Base-by-base conservation (phyloP, 495 filamentous ascomycete species). In the Penicillium longicatenatum region DNA sequence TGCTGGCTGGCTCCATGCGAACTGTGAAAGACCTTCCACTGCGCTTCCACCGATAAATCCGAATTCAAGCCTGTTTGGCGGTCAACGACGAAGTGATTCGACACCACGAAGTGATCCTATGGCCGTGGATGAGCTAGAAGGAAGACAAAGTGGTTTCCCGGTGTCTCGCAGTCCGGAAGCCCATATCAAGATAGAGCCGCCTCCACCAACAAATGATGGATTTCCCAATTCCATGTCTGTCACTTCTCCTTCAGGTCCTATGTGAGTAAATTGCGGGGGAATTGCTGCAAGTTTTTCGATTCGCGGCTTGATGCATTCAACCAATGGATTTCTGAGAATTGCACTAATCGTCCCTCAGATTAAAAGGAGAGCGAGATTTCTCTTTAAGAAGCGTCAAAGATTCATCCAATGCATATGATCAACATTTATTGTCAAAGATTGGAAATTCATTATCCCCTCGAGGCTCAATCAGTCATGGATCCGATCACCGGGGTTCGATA, bases 401-500 rank as follows among this genome's bases (percentile, higher is more conserved):
- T 55, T 84, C 82, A 8, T 87, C 83, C 16, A 84, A 89, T 62
- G 84, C 84, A 26, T 94, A 94, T 64, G 92, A 95, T 62, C 87
- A 87, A 66, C 86, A 88, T 56, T 74, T 93, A 50, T 72, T 94
- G 24, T 90, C 89, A 45, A 93, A 89, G 67, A 86, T 85, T 77
- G 77, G 89, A 75, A 82, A 85, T 73, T 68, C 81, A 53, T 76
- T 84, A 68, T 82, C 85, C 37, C 80, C 85, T 62, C 75, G 86
- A 66, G 74, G 75, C 30, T 82, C 84, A 0, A 79, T 62, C 70
- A 84, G 57, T 44, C 74, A 80, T 29, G 79, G 81, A 51, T 80
- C 78, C 6, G 81, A 80, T 39, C 75, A 82, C 48, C 80, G 78
- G 59, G 70, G 75, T 35, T 76, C 83, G 10, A 68, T 82, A 53